Conservation (phyloP, 192 early-diverging fungal species). For the Borealophlyctis nickersoniae region DNA sequence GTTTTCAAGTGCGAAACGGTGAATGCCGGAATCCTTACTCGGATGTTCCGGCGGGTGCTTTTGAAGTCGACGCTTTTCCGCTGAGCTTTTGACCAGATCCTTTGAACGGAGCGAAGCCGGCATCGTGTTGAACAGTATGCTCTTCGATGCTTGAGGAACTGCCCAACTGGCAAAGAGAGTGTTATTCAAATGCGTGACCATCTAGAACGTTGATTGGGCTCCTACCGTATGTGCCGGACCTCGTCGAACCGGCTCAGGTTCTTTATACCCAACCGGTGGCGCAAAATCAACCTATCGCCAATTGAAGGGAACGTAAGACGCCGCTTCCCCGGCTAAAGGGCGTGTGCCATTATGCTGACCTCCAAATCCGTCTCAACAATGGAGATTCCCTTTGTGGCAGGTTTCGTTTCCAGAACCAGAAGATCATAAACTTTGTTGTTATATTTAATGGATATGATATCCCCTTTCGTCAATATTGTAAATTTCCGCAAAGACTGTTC, state of each 20-base stretch:
- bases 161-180: too few relatives aligned
- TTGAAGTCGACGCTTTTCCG: conserved; percentile 28
- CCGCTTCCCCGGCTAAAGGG: background rate
- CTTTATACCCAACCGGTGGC: conserved; percentile 91
- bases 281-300: conserved; percentile 81
- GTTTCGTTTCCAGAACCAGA: conserved; percentile 84
- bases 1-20: background rate
- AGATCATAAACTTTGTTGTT: conserved; percentile 85
- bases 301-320: background rate
- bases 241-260: conserved; percentile 56
- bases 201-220: background rate
- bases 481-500: conserved; percentile 92
- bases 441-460: conserved; percentile 90
- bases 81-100: conserved; percentile 49
- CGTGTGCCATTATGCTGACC: conserved; percentile 29
- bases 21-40: background rate
- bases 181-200: background rate
- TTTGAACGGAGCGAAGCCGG: conserved; percentile 41
- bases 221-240: conserved; percentile 2
- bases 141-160: conserved; percentile 39
- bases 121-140: conserved; percentile 38
- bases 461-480: conserved; percentile 86
- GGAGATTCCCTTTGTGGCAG: conserved; percentile 72
- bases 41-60: background rate
- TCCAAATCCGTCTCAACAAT: conserved; percentile 97